phyloP scores from a whole-genome alignment of 257 asterid genomes.

The Perilla frutescens region DNA sequence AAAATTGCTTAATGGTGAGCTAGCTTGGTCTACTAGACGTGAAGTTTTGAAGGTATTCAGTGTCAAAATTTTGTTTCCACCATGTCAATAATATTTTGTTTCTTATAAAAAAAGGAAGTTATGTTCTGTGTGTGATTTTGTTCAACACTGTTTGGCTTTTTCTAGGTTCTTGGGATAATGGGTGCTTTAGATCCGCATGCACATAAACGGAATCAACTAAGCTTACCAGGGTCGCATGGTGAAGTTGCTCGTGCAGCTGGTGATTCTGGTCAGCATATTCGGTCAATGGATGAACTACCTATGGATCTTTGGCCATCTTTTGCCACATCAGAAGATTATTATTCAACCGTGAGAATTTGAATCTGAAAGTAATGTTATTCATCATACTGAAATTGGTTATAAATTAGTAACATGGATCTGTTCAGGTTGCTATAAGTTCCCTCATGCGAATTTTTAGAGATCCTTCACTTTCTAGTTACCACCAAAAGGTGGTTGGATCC shows the following conservation, averaged over 20 bases:
- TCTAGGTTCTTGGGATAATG: constrained; percentile 98
- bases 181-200: constrained; percentile 99
- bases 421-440: constrained; percentile 96
- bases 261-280: constrained; percentile 85
- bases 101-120: constrained; percentile 13
- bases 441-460: constrained; percentile 98
- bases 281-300: constrained; percentile 88
- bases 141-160: constrained; percentile 35
- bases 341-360: constrained; percentile 78
- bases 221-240: constrained; percentile 89
- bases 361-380: constrained; percentile 34
- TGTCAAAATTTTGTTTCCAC: neutral
- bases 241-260: constrained; percentile 84
- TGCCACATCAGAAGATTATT: constrained; percentile 97
- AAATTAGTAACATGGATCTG: constrained; percentile 34
- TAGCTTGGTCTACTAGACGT: constrained; percentile 98
- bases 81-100: neutral
- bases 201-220: constrained; percentile 86
- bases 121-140: constrained; percentile 16
- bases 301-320: constrained; percentile 99
- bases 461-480: constrained; percentile 96
- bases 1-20: constrained; percentile 94
- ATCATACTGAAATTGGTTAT: constrained; percentile 15
- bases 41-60: constrained; percentile 88
- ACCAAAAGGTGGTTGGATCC: constrained; percentile 96